Base-by-base conservation (phyloP, 192 early-diverging fungal species). In the Backusella tuberculispora region DNA sequence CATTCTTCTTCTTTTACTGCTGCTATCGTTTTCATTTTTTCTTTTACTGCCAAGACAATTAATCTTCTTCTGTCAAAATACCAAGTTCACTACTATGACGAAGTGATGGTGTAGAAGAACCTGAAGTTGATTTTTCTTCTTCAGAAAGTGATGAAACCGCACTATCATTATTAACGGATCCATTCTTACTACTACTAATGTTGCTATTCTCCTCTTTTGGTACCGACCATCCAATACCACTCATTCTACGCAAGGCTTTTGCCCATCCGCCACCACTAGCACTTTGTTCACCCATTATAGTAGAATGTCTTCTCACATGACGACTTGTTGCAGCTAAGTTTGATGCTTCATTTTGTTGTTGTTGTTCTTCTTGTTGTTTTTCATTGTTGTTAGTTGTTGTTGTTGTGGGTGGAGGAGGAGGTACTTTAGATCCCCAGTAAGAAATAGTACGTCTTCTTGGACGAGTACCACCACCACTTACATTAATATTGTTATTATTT, bases 381-480 rank as follows among this genome's bases (percentile, higher is more conserved):
- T 53, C 42, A 9, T 71, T 47, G 37, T 15, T 37, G 2, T 71
- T 17, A 12, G 68, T n/a, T 19, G 42, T 48, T 4, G 68, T 38
- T 69, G 38, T 53, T 26, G 48, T 29, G 2, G 74, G 67, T 21
- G 66, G 26, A 5, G 76, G 76, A 26, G 47, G 47, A 34, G 74
- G 68, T 60, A 42, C 66, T n/a, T 78, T 76, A n/a, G 74, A 63
- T 14, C 79, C 79, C 79, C 79, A 80, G 42, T 80, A 80, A 34
- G 79, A 80, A 46, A 80, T 80, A 12, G 79, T 80, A 42, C 79
- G 79, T 50, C 79, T 72, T 67, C 79, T 71, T 66, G 66, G 71
- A 19, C 72, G 71, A 43, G 34, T 56, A 0, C 56, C 24, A 17
- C 5, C 12, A 34, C 47, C 38, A 7, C 9, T 71, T 7, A 12